Conservation (phyloP, 23 red algal genomes). For the Gracilaria domingensis region DNA sequence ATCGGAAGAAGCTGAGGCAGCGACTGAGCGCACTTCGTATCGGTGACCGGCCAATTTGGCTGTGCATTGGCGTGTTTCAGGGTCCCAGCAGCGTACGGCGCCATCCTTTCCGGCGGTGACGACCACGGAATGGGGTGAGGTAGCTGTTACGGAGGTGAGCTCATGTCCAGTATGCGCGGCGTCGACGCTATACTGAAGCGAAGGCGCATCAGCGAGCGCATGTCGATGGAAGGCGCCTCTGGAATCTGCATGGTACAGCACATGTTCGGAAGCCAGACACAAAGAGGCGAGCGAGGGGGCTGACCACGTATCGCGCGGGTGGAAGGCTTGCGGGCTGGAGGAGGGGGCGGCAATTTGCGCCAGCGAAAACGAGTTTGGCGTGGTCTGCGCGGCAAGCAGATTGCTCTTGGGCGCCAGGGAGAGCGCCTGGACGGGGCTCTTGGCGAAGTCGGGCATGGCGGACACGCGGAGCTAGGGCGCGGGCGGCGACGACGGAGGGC, state of each 20-base stretch:
- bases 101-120: slow-evolving; percentile 81
- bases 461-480: background rate
- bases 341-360: slow-evolving; percentile 10
- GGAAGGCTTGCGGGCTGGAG: slow-evolving; percentile 8
- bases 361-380: background rate
- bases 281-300: slow-evolving; percentile 8
- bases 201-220: slow-evolving; percentile 16
- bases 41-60: slow-evolving; percentile 67
- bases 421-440: slow-evolving; percentile 22
- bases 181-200: slow-evolving; percentile 46
- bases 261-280: slow-evolving; percentile 9
- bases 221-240: slow-evolving; percentile 56
- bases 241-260: slow-evolving; percentile 43
- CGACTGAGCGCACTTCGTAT: slow-evolving; percentile 74
- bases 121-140: slow-evolving; percentile 34
- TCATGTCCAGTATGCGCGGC: slow-evolving; percentile 67
- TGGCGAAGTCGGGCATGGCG: slow-evolving; percentile 27
- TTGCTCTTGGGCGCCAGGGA: slow-evolving; percentile 19
- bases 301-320: background rate
- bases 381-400: slow-evolving; percentile 23
- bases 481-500: background rate
- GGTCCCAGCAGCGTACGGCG: slow-evolving; percentile 80
- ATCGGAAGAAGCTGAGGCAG: slow-evolving; percentile 51
- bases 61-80: slow-evolving; percentile 56
- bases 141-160: slow-evolving; percentile 64